These are phyloP conservation scores for Backusella tuberculispora DNA, from an alignment of 192 early-diverging fungal species.

Conservation along the genomic window DNA sequence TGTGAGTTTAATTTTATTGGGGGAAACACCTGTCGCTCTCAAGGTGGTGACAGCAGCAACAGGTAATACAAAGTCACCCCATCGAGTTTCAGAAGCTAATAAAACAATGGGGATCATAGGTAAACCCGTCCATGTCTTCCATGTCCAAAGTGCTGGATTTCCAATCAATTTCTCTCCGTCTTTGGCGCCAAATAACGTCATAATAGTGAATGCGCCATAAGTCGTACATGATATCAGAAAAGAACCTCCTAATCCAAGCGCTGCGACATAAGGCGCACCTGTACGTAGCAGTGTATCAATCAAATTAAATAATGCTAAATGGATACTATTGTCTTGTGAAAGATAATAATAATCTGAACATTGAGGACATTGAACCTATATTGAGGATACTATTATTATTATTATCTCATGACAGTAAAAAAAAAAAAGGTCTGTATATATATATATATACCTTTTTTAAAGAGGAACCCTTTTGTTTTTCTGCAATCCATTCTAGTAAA, in stretches of 20 bases:
- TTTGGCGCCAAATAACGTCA: conserved; percentile 64
- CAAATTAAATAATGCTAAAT: conserved; percentile 55
- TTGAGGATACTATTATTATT: neutral
- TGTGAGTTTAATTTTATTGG: conserved; percentile 55
- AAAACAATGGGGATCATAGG: conserved; percentile 58
- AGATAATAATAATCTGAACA: conserved; percentile 66
- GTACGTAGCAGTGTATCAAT: conserved; percentile 60
- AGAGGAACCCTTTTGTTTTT: conserved; percentile 59
- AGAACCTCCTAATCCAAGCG: conserved; percentile 61
- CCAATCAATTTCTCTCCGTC: conserved; percentile 65
- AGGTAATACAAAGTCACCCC: conserved; percentile 63
- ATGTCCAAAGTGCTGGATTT: conserved; percentile 59
- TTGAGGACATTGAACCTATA: conserved; percentile 69
- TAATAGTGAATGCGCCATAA: conserved; percentile 68
- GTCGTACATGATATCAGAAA: conserved; percentile 67
- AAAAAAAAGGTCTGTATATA: neutral
- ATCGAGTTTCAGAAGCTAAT: conserved; percentile 61
- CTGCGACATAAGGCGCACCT: conserved; percentile 65
- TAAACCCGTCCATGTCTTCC: conserved; percentile 62
- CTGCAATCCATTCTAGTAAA: conserved; percentile 74
- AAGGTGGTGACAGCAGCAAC: conserved; percentile 63
- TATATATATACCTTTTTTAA: conserved; percentile 45
- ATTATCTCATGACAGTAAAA: too few species aligned
- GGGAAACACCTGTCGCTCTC: conserved; percentile 35
- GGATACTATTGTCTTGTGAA: conserved; percentile 55